Evolutionary conservation across 768 basidiomycete genomes (phyloP), one percentile per base, ranked within the genome.

Genomic region (Kwoniella pini): DNA sequence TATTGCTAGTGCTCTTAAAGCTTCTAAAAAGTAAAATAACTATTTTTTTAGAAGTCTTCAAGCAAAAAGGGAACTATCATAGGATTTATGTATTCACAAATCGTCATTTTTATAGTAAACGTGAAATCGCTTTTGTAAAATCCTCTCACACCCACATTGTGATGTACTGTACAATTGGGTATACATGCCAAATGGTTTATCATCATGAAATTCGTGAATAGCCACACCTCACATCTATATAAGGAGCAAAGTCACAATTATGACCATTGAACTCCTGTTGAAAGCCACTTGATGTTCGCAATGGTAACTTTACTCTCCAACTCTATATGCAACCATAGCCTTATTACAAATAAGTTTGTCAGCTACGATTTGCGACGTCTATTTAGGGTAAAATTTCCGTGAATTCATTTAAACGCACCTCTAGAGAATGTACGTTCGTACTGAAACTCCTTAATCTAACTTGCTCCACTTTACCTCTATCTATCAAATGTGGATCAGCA

Each of bases 281-380:
- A n/a, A n/a, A n/a, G n/a, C n/a, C n/a, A n/a, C n/a, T n/a, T n/a
- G n/a, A n/a, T n/a, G n/a, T n/a, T n/a, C n/a, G n/a, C 19, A 22
- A 21, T 33, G n/a, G 9, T 46, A 30, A 7, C 12, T 17, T 74
- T 82, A 90, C 67, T 88, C 89, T 60, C 91, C 92, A 64, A 92
- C 93, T 36, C 93, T 85, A 81, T 97, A 98, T 4, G 94, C 93
- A 46, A 98, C 95, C 90, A 97, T 91, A 4, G 94, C 92, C 77
- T 97, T n/a, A 90, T 74, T 9, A 9, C 7, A 27, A 45, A 27
- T 26, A 38, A 24, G 53, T 45, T n/a, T n/a, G n/a, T n/a, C n/a
- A 40, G 39, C 54, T 36, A 7, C 0, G 31, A 33, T n/a, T n/a
- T n/a, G n/a, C n/a, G n/a, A n/a, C n/a, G n/a, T n/a, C n/a, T n/a